A percentile compares a stretch with the other conserved stretches of the same genome.
Conservation (phyloP, 768 basidiomycete genomes). For the Pleurotus eryngii region DNA sequence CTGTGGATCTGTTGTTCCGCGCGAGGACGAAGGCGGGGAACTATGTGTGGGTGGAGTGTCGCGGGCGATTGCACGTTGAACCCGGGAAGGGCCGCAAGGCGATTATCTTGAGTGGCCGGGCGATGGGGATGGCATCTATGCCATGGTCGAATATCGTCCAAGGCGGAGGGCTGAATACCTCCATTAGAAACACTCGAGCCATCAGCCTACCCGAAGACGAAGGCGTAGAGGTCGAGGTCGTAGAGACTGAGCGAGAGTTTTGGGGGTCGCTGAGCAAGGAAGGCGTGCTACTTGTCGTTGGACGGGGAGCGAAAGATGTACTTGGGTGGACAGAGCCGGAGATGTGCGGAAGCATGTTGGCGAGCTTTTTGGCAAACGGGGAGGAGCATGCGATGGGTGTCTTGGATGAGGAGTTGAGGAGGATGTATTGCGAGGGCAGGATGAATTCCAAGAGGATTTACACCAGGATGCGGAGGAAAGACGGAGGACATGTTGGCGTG, state of each 20-base stretch:
- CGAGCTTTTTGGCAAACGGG: conserved; percentile 30
- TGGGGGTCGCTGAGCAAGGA: conserved; percentile 52
- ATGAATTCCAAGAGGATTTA: conserved; percentile 21
- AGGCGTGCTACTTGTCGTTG: conserved; percentile 50
- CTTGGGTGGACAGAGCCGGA: conserved; percentile 61
- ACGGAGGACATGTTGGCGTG: conserved; percentile 22
- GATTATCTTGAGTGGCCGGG: conserved; percentile 84
- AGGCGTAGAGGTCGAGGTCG: neutral
- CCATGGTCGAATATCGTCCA: conserved; percentile 55
- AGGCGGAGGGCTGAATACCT: conserved; percentile 43
- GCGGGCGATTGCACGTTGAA: conserved; percentile 88
- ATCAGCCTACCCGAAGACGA: conserved; percentile 4
- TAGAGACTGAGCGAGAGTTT: conserved; percentile 29
- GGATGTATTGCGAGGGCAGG: conserved; percentile 17
- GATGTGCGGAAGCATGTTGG: conserved; percentile 45
- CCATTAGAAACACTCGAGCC: conserved; percentile 7
- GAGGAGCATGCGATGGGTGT: conserved; percentile 19
- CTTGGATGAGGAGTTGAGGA: conserved; percentile 20
- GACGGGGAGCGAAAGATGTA: conserved; percentile 52
- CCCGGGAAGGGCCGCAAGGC: conserved; percentile 93
- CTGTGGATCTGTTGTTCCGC: conserved; percentile 84
- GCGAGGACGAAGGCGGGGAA: conserved; percentile 60
- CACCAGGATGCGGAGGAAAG: conserved; percentile 38
- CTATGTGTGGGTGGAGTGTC: conserved; percentile 89
- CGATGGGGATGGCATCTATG: conserved; percentile 60